phyloP scores from a whole-genome alignment of 129 eudicot species.

The Lonicera japonica region DNA sequence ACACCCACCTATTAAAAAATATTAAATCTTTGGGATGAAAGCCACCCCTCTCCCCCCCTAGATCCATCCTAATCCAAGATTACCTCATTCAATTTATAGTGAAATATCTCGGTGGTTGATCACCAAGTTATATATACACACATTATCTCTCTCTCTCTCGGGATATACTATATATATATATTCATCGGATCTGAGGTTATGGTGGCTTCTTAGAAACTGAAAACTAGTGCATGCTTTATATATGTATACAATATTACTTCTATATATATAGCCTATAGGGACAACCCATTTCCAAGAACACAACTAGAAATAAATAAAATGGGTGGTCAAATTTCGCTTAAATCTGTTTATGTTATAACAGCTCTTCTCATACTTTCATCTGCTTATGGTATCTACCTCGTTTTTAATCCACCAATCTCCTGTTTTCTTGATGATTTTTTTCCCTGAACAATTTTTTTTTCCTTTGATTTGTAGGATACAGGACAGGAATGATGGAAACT shows the following conservation, averaged over 20 bases:
- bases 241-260: no score
- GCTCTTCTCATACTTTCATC: constrained; percentile 8
- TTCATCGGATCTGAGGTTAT: not conserved
- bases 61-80: no score
- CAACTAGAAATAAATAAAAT: not conserved
- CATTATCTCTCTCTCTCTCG: not conserved
- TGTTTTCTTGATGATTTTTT: not conserved
- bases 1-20: no score
- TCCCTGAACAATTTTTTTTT: not conserved
- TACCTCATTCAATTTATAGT: no score
- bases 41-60: no score
- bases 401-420: not conserved
- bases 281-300: not conserved
- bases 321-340: constrained; percentile 3
- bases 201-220: not conserved
- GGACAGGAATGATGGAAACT: not conserved
- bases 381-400: not conserved
- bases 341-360: not conserved
- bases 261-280: no score
- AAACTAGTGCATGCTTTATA: not conserved
- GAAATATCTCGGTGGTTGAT: no score
- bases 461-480: not conserved
- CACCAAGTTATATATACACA: no score
- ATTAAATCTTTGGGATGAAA: no score
- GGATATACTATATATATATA: no score